Evolutionary conservation across 495 filamentous ascomycete species (phyloP), one percentile per base, ranked within the genome.

Genomic region (Hypoxylon rickii): DNA sequence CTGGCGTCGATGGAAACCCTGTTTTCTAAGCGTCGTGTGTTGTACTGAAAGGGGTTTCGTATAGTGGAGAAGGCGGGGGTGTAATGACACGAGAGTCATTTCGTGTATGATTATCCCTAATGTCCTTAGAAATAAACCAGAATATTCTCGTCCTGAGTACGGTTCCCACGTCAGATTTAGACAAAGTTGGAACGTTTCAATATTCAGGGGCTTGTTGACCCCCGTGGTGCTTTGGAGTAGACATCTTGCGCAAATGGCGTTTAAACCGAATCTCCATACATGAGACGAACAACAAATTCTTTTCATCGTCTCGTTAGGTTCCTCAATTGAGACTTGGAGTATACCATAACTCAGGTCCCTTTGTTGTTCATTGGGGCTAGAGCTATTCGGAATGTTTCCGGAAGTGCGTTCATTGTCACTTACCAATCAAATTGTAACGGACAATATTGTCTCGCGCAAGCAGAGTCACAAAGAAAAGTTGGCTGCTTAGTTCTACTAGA

Each of bases 381-480:
- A 36, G 37, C 1, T 22, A 47, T 44, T 22, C 26, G n/a, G 37
- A 18, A 44, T 56, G 58, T 44, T 62, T 62, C 43, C 58, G 52
- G 58, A 29, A 48, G 0, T 32, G 38, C 15, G 11, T 38, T 33
- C 37, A 47, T 56, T 62, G 42, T 56, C 22, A 26, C 32, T 45
- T 22, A 17, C 24, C 18, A 56, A 52, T 34, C 37, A 34, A 51
- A 13, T 32, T 51, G 54, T 34, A 13, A 44, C 41, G 5, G 11
- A 33, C 17, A 1, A 6, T n/a, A 40, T 29, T 58, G 54, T 58
- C 46, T 51, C 41, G 20, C 8, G 22, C 45, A 39, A 39, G 17
- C 33, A 36, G 15, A 37, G 22, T 6, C 5, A 45, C 20, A 52
- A 52, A 52, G 45, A 32, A 38, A 37, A 1, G 11, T 13, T 29